Percentiles rank a stretch among this genome's conserved stretches.
Evolutionary conservation across 1,284 basidiomycete genomes (phyloP).

Genomic region (Cronartium quercuum): DNA sequence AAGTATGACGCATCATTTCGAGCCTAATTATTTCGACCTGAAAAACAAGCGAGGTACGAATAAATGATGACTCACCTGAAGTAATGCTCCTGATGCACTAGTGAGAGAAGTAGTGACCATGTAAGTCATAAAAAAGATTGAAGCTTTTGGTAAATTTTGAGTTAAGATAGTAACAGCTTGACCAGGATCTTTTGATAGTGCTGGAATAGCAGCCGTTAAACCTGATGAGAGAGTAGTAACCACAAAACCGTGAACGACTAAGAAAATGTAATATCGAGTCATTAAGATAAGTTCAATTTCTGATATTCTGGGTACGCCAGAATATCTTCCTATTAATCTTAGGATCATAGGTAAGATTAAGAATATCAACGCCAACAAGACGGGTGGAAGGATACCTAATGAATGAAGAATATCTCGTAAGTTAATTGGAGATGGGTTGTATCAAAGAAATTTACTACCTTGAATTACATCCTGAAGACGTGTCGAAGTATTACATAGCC

Average conservation of each 20-base stretch:
- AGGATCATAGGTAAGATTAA: conserved; percentile 82
- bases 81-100: conserved; percentile 68
- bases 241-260: conserved; percentile 83
- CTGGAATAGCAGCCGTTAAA: conserved; percentile 63
- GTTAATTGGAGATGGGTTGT: background rate
- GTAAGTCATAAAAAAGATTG: conserved; percentile 89
- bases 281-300: conserved; percentile 84
- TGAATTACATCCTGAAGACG: conserved; percentile 18
- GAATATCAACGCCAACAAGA: conserved; percentile 79
- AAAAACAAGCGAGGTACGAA: background rate
- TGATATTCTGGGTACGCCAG: conserved; percentile 72
- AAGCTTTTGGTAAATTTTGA: conserved; percentile 68
- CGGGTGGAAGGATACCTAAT: conserved; percentile 72
- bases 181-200: conserved; percentile 60
- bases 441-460: no score
- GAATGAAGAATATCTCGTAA: background rate
- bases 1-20: no score
- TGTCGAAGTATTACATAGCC: conserved; percentile 63
- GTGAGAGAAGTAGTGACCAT: conserved; percentile 55
- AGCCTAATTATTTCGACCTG: background rate
- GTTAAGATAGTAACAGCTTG: conserved; percentile 65
- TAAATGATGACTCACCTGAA: conserved; percentile 57
- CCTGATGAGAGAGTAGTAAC: conserved; percentile 76
- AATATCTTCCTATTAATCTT: conserved; percentile 61
- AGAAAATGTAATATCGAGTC: conserved; percentile 86